Conservation (phyloP, 345 rosid genomes). For the Boechera divaricarpa region DNA sequence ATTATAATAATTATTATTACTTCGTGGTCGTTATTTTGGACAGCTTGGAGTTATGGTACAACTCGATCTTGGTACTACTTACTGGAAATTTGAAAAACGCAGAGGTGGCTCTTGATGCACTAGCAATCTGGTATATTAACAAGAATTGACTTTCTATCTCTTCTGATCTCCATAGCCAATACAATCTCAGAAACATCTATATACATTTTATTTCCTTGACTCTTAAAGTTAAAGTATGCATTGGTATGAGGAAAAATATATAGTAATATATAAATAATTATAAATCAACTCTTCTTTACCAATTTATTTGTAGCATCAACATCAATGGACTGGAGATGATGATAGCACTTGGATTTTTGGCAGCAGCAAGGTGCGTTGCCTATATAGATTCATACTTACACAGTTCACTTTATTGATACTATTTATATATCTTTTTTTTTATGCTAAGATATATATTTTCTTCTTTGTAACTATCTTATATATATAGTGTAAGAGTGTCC, state of each 20-base stretch:
- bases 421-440: not conserved
- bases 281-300: not conserved
- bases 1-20: not conserved
- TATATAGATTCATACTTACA: not conserved
- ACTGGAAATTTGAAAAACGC: constrained; percentile 75
- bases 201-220: constrained; percentile 13
- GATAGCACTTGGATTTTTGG: constrained; percentile 80
- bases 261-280: not conserved
- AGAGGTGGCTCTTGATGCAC: constrained; percentile 76
- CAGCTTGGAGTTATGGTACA: constrained; percentile 93
- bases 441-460: not conserved
- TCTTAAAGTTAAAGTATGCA: not conserved
- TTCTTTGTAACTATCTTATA: not conserved
- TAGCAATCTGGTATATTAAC: constrained; percentile 72
- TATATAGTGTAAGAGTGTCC: constrained; percentile 72
- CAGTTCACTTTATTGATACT: not conserved
- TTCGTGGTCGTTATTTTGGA: constrained; percentile 5
- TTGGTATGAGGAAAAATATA: not conserved
- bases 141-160: not conserved
- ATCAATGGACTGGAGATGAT: constrained; percentile 84
- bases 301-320: constrained; percentile 55
- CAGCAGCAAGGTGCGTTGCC: constrained; percentile 64
- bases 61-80: constrained; percentile 65
- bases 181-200: not conserved
- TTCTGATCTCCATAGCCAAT: not conserved